phyloP scores from a whole-genome alignment of 2,329 filamentous ascomycete species.

The Fusarium musae region DNA sequence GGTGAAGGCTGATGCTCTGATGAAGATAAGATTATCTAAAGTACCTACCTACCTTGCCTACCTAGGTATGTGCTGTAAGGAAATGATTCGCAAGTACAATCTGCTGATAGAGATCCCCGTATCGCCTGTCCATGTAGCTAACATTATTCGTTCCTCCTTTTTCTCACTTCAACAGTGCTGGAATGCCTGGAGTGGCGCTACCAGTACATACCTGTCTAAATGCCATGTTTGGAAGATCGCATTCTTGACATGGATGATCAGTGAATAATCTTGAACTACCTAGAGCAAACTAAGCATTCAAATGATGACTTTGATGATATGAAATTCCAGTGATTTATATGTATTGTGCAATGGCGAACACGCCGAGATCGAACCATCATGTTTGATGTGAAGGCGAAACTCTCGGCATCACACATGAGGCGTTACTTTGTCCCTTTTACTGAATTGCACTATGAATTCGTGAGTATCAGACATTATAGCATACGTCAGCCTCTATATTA shows the following conservation, averaged over 20 bases:
- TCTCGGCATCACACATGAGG: neutral
- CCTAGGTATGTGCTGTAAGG: neutral
- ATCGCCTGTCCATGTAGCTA: neutral
- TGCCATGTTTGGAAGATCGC: neutral
- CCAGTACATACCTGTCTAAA: neutral
- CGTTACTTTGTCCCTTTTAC: neutral
- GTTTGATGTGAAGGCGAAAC: neutral
- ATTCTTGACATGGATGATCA: neutral
- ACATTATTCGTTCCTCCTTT: too few species aligned
- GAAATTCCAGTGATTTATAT: neutral
- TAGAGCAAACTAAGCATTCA: neutral
- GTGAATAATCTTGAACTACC: neutral
- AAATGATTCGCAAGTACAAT: neutral
- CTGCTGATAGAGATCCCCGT: neutral
- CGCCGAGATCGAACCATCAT: neutral
- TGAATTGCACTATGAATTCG: neutral
- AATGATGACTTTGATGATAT: neutral
- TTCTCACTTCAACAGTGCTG: neutral
- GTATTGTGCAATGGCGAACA: neutral
- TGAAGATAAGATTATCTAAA: neutral
- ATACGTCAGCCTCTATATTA: neutral
- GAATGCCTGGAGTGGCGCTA: neutral
- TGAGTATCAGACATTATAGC: neutral
- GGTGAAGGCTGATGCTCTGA: neutral
- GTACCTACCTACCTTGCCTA: neutral